Evolutionary conservation across 1,139 yeast species (phyloP).

Genomic region (Tardiomyces digboiensis): DNA sequence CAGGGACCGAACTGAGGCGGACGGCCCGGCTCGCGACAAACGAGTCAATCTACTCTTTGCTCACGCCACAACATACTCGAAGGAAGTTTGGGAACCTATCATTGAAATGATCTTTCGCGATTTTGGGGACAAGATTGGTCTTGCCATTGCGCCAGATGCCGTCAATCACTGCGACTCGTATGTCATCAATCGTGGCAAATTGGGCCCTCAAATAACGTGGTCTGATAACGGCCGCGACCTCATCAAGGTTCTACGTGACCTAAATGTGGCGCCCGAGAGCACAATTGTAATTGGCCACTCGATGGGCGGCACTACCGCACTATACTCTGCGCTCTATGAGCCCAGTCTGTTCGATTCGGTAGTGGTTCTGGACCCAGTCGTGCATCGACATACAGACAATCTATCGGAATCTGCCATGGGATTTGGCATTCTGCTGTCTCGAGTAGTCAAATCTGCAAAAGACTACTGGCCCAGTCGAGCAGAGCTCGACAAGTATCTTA

Average conservation of each 20-base stretch:
- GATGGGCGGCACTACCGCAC: conserved; percentile 52
- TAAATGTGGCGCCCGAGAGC: conserved; percentile 29
- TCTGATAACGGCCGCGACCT: conserved; percentile 56
- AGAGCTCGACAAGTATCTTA: conserved; percentile 37
- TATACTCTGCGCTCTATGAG: conserved; percentile 41
- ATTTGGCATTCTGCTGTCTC: conserved; percentile 4
- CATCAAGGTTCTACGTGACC: conserved; percentile 37
- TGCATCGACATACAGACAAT: conserved; percentile 2
- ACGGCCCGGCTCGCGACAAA: not conserved
- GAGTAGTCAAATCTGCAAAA: not conserved
- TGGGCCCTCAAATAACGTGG: conserved; percentile 54
- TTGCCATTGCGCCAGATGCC: conserved; percentile 46
- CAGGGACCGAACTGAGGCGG: not conserved
- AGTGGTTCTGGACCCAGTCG: conserved; percentile 55
- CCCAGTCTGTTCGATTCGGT: conserved; percentile 48
- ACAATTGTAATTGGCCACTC: conserved; percentile 62
- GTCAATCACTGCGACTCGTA: conserved; percentile 64
- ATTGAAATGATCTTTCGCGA: conserved; percentile 33
- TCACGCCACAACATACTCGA: conserved; percentile 67
- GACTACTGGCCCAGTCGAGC: conserved; percentile 24
- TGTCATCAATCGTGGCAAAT: conserved; percentile 37
- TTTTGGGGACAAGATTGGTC: conserved; percentile 24
- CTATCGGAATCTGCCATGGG: conserved; percentile 8
- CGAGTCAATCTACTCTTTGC: conserved; percentile 45
- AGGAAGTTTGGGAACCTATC: conserved; percentile 53